Base-by-base conservation (phyloP, 2,329 filamentous ascomycete genomes). In the Diaporthe ampelina region DNA sequence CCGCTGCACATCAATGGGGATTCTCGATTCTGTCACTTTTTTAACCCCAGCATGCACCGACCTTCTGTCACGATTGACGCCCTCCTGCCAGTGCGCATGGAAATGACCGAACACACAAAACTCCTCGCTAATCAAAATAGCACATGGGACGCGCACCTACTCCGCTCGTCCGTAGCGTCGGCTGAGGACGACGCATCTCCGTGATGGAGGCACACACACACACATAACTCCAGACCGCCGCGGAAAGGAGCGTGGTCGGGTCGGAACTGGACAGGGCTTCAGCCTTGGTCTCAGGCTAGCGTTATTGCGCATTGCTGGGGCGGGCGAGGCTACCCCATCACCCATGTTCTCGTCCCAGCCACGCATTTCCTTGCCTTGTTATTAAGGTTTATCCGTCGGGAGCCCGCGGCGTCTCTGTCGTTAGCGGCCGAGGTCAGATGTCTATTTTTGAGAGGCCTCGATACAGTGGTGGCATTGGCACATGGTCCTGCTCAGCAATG, bases 41-140 rank as follows among this genome's bases (percentile, higher is more conserved):
- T 5, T 11, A n/a, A n/a, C 52, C 40, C 54, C 54, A 26, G 37
- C 29, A 50, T 37, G 29, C 68, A 24, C 54, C 54, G 32, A 63
- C 40, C 48, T 54, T 48, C 70, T 54, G 70, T 56, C 57, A 72
- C 57, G 57, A 63, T 61, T 26, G 56, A 61, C 37, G 69, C 24
- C 32, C 43, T 40, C 13, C 48, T 19, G 70, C 50, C 70, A 35
- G 70, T 72, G 57, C 70, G 48, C 59, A 58, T 74, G 73, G 73
- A 74, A 65, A 74, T 74, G 69, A 74, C 73, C 73, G 73, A 68
- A 40, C 40, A 32, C 43, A 29, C 43, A 45, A 59, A 57, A 29
- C 59, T 57, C 35, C n/a, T 73, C 61, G 70, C 54, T 74, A 72
- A 74, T 73, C 73, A 74, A 74, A 74, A 56, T 35, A 37, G 32